Conservation (phyloP, 2,329 filamentous ascomycete genomes). For the Chrysoporthe austroafricana region DNA sequence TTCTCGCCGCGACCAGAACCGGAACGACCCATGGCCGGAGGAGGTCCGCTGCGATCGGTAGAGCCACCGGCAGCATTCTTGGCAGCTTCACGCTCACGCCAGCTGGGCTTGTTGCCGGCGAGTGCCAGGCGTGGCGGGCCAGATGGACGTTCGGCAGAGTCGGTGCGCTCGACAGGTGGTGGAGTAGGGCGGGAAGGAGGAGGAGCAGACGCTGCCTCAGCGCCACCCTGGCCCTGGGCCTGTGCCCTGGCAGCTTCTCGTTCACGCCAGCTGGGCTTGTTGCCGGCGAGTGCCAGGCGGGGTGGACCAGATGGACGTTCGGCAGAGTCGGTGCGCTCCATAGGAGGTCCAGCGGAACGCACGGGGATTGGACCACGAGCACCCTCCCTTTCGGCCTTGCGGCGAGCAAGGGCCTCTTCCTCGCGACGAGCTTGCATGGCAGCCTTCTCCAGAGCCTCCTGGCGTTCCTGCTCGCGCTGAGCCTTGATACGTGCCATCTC, state of each 20-base stretch:
- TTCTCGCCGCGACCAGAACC: constrained; percentile 43
- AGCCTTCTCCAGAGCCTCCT: constrained; percentile 69
- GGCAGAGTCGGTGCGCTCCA: constrained; percentile 49
- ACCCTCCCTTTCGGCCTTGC: constrained; percentile 67
- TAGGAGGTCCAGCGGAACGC: constrained; percentile 37
- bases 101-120: constrained; percentile 51
- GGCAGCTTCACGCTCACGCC: constrained; percentile 64
- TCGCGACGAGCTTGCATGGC: constrained; percentile 79
- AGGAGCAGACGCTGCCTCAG: constrained; percentile 30
- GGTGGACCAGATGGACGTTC: constrained; percentile 55
- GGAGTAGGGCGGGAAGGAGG: constrained; percentile 36
- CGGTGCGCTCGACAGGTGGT: constrained; percentile 32
- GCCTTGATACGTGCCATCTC: constrained; percentile 70
- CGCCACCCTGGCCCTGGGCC: constrained; percentile 35
- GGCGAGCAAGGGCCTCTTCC: constrained; percentile 82
- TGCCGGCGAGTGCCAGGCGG: constrained; percentile 57
- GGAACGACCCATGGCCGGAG: constrained; percentile 32
- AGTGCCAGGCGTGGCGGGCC: constrained; percentile 60
- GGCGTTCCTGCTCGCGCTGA: constrained; percentile 66
- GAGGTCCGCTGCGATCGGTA: constrained; percentile 32
- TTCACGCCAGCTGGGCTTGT: constrained; percentile 63
- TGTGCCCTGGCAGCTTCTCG: constrained; percentile 54
- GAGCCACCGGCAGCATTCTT: constrained; percentile 41
- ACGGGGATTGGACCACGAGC: constrained; percentile 38
- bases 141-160: constrained; percentile 43